Percentiles rank a stretch among this genome's conserved stretches.
Conservation (phyloP, 352 stramenopile species). For the Phytophthora capsici region DNA sequence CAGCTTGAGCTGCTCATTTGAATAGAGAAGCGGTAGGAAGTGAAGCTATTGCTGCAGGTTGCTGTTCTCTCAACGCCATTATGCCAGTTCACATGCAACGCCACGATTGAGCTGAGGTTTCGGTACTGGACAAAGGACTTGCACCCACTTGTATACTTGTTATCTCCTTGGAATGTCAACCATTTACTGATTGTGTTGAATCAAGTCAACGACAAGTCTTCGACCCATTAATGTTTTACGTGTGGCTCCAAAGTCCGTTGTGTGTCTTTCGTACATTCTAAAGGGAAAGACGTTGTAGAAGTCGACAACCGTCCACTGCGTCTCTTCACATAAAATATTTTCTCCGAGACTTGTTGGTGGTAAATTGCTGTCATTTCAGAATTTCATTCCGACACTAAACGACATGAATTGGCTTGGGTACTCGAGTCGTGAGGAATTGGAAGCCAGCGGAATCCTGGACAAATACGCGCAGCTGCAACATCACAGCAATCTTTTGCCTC, state of each 20-base stretch:
- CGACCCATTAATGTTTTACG: not conserved
- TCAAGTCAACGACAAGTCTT: no score
- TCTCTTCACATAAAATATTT: not conserved
- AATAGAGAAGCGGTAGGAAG: not conserved
- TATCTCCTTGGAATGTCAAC: no score
- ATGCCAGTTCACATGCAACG: slow-evolving; percentile 2
- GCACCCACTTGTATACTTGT: slow-evolving; percentile 9
- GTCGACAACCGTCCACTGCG: not conserved
- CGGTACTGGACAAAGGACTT: slow-evolving; percentile 3
- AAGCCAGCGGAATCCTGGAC: slow-evolving; percentile 34
- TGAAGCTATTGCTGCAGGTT: not conserved
- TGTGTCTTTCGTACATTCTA: not conserved
- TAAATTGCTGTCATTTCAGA: not conserved
- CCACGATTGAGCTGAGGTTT: slow-evolving; percentile 1
- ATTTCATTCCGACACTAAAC: slow-evolving; percentile 10
- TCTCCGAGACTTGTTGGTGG: no score
- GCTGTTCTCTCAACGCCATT: slow-evolving; percentile 1
- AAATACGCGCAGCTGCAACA: slow-evolving; percentile 29
- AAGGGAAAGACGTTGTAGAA: not conserved
- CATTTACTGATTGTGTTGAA: no score
- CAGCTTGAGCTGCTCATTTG: not conserved
- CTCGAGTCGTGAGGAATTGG: slow-evolving; percentile 28
- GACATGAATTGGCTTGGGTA: slow-evolving; percentile 21
- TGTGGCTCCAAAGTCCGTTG: not conserved
- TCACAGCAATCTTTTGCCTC: slow-evolving; percentile 10